Base-by-base conservation (phyloP, 2,329 filamentous ascomycete genomes). In the Venturia aucupariae region DNA sequence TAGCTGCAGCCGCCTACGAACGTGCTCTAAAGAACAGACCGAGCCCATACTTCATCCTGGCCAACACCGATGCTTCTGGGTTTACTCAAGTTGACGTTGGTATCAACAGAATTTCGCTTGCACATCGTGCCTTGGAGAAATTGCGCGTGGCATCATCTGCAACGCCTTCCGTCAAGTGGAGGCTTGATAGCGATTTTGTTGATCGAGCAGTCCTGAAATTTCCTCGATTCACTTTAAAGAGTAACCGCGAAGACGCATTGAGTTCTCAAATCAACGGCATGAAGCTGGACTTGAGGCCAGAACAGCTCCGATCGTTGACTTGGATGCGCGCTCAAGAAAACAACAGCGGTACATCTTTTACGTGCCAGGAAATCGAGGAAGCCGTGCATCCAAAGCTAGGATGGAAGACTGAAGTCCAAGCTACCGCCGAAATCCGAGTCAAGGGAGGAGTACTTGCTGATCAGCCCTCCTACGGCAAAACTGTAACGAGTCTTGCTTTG, bases 381-480 rank as follows among this genome's bases (percentile, higher is more conserved):
- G 79, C 78, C 2, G 66, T 79, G 1, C 70, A 86, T 15, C 69
- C 75, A 0, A 70, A 77, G 27, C 69, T 86, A 38, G 78, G 80
- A 13, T 88, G 84, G 82, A 80, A 82, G 65, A 79, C 80, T 2
- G 85, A 87, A 70, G 84, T 77, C 1, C 74, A 72, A n/a, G 81
- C 79, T n/a, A 68, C 78, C 65, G 71, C 76, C 42, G 30, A 71
- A n/a, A 60, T 76, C 62, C 42, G 66, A 39, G 67, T 86, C 48
- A 79, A 78, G 22, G 86, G 86, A 15, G 86, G 86, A 5, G 78
- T 89, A 22, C 76, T 88, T 41, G 85, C 85, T 2, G 85, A 88
- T 69, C 78, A 84, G 55, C 84, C 87, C 41, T 86, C 84, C 0
- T 89, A 86, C 69, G 87, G 87, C 0, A 89, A 90, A 69, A 89